phyloP scores from a whole-genome alignment of 2,329 filamentous ascomycete species.

The Cadophora luteo-olivacea region DNA sequence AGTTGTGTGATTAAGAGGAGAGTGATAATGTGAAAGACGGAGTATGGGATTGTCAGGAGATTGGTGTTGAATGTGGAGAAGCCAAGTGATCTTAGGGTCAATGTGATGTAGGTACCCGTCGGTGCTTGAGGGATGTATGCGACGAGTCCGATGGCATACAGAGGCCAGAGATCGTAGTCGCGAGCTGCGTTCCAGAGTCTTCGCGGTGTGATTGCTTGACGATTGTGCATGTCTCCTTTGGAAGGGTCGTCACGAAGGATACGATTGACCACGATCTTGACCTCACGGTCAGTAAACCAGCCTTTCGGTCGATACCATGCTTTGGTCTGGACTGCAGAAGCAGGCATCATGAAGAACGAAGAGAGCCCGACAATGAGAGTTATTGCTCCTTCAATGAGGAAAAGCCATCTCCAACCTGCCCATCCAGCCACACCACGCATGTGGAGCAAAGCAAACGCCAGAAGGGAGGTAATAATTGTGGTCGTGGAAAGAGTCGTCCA shows the following conservation, averaged over 20 bases:
- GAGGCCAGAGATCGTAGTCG: slow-evolving; percentile 67
- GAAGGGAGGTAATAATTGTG: slow-evolving; percentile 54
- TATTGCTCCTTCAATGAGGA: slow-evolving; percentile 62
- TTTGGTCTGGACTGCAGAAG: slow-evolving; percentile 66
- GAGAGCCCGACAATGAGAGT: slow-evolving; percentile 59
- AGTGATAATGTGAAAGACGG: slow-evolving; percentile 52
- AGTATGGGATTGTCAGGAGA: slow-evolving; percentile 53
- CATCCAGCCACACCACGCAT: slow-evolving; percentile 56
- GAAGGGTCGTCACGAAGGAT: slow-evolving; percentile 58
- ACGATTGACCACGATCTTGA: slow-evolving; percentile 71
- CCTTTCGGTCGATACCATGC: slow-evolving; percentile 61
- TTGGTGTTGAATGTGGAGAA: slow-evolving; percentile 52
- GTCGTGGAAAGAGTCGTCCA: slow-evolving; percentile 66
- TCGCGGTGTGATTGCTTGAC: slow-evolving; percentile 58
- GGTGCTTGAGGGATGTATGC: slow-evolving; percentile 57
- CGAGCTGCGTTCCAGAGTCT: slow-evolving; percentile 58
- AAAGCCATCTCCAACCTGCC: slow-evolving; percentile 61
- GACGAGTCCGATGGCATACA: slow-evolving; percentile 55
- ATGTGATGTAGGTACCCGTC: slow-evolving; percentile 57
- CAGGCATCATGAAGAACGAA: slow-evolving; percentile 63
- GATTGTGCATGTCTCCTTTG: slow-evolving; percentile 65
- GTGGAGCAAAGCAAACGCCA: slow-evolving; percentile 61
- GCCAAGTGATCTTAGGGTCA: slow-evolving; percentile 51
- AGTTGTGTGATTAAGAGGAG: slow-evolving; percentile 54
- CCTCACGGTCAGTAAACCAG: slow-evolving; percentile 68